A percentile compares a stretch with the other conserved stretches of the same genome.
phyloP scores from a whole-genome alignment of 108 stramenopile species.

The Nitzschia inconspicua region DNA sequence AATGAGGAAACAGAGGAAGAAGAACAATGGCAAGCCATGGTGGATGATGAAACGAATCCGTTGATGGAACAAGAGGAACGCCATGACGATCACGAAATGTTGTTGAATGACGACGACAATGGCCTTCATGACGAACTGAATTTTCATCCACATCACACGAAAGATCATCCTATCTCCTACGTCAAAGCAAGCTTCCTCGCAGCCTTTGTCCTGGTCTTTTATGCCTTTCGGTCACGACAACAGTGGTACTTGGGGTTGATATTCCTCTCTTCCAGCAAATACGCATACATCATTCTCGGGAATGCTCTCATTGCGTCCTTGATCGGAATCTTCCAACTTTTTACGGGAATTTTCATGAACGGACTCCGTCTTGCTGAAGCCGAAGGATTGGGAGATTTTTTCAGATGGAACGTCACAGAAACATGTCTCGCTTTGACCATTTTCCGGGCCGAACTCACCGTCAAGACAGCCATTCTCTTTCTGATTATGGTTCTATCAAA shows the following conservation, averaged over 20 bases:
- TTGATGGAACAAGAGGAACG: neutral
- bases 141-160: neutral
- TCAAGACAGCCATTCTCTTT: constrained; percentile 80
- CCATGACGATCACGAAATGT: constrained; percentile 2
- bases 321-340: constrained; percentile 51
- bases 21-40: neutral
- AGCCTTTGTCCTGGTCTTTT: constrained; percentile 52
- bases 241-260: constrained; percentile 95
- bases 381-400: constrained; percentile 88
- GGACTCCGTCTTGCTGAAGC: constrained; percentile 86
- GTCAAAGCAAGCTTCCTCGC: constrained; percentile 41
- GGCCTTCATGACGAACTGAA: neutral
- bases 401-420: constrained; percentile 96
- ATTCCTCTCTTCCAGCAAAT: constrained; percentile 86
- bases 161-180: constrained; percentile 33
- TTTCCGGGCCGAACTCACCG: constrained; percentile 91
- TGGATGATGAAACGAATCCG: neutral
- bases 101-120: neutral
- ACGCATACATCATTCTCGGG: constrained; percentile 81
- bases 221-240: constrained; percentile 76
- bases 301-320: constrained; percentile 70
- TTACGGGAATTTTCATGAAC: constrained; percentile 69
- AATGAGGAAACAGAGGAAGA: constrained; percentile 8
- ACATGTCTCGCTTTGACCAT: constrained; percentile 97
- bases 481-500: constrained; percentile 83